Conservation (phyloP, 495 filamentous ascomycete genomes). For the Tuber borchii region DNA sequence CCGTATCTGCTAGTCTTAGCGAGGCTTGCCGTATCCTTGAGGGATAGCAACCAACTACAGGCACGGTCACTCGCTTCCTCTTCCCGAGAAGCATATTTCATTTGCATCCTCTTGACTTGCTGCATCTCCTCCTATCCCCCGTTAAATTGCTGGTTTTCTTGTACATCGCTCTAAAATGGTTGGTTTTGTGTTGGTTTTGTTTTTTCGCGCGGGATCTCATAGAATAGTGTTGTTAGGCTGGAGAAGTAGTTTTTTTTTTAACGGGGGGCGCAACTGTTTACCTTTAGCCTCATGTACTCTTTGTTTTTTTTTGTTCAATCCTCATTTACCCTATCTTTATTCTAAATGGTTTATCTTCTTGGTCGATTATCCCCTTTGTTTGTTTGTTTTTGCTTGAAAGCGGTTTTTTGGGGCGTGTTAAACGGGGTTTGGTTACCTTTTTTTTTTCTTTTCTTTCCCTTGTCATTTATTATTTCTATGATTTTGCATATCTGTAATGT, state of each 20-base stretch:
- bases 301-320: background rate
- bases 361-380: background rate
- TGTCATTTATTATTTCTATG: background rate
- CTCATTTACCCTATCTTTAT: background rate
- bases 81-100: background rate
- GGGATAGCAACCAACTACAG: slow-evolving; percentile 6
- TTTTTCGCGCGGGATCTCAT: background rate
- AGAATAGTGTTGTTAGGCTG: background rate
- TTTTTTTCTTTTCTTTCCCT: background rate
- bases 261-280: background rate
- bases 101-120: background rate
- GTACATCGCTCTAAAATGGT: background rate
- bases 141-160: background rate
- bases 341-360: background rate
- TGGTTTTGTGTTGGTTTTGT: background rate
- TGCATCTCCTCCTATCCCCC: background rate
- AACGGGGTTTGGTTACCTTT: background rate
- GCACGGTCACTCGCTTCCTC: background rate
- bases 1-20: slow-evolving; percentile 21
- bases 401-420: background rate
- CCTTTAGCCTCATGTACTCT: background rate
- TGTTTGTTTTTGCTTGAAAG: background rate
- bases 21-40: slow-evolving; percentile 31
- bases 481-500: background rate
- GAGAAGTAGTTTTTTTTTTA: background rate